A percentile compares a stretch with the other conserved stretches of the same genome.
Evolutionary conservation across 2,329 filamentous ascomycete species (phyloP).

Genomic region (Myrmaecium sp.): DNA sequence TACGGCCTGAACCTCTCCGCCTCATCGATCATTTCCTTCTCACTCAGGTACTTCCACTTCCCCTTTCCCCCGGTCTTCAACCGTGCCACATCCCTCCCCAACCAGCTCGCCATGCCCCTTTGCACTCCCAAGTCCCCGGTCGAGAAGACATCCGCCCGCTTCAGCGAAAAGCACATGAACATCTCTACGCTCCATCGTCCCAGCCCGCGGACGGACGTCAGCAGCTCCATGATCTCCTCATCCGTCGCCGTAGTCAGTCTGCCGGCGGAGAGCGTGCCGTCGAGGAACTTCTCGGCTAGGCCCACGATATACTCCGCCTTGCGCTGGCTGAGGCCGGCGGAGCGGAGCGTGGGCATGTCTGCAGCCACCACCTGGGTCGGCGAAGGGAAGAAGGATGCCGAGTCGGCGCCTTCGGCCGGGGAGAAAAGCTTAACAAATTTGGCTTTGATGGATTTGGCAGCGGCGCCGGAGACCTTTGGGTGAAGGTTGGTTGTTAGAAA

Average conservation of each 20-base stretch:
- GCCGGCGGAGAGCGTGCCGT: conserved; percentile 55
- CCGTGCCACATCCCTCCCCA: conserved; percentile 67
- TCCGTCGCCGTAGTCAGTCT: conserved; percentile 67
- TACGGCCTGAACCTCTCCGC: conserved; percentile 72
- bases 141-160: conserved; percentile 85
- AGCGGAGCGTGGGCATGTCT: conserved; percentile 52
- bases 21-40: conserved; percentile 77
- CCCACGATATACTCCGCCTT: conserved; percentile 93
- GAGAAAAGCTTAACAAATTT: conserved; percentile 65
- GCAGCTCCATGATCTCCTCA: conserved; percentile 65
- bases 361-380: conserved; percentile 53
- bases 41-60: conserved; percentile 97
- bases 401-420: conserved; percentile 10
- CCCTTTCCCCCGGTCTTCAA: conserved; percentile 60
- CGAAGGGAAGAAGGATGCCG: conserved; percentile 44
- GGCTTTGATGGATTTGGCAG: conserved; percentile 72
- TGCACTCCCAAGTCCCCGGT: conserved; percentile 88
- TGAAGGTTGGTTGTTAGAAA: background rate
- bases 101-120: conserved; percentile 77
- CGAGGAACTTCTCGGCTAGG: conserved; percentile 63
- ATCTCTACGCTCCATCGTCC: conserved; percentile 92
- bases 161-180: conserved; percentile 94
- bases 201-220: conserved; percentile 74
- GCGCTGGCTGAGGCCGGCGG: conserved; percentile 76
- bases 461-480: conserved; percentile 61